Conservation (phyloP, 257 asterid species). For the Eucommia ulmoides region DNA sequence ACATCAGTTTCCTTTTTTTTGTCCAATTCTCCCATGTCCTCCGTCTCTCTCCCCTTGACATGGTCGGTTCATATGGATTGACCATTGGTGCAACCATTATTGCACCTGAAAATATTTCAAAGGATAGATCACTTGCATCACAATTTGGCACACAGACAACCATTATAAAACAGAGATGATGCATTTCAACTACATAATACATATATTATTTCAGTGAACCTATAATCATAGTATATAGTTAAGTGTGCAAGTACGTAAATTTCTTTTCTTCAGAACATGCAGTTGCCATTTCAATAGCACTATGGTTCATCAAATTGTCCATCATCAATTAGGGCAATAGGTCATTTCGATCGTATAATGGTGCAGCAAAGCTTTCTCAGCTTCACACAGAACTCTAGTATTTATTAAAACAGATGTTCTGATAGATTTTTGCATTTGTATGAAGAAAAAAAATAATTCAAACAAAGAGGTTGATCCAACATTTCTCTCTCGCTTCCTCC, state of each 20-base stretch:
- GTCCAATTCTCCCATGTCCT: constrained; percentile 77
- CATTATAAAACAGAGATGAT: no score
- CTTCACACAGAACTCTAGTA: no score
- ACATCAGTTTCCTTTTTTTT: constrained; percentile 47
- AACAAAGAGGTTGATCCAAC: no score
- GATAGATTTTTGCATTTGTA: no score
- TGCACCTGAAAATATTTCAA: constrained; percentile 52
- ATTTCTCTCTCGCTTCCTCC: no score
- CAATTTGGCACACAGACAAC: no score
- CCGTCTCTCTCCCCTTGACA: constrained; percentile 64
- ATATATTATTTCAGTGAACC: background rate
- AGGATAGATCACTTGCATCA: constrained; percentile 12
- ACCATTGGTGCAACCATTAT: constrained; percentile 85
- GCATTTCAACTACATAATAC: background rate
- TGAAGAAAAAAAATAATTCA: no score
- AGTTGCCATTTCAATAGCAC: background rate
- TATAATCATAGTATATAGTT: background rate
- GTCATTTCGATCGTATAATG: no score
- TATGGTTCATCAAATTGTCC: no score
- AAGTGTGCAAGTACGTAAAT: background rate
- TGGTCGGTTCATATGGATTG: constrained; percentile 77
- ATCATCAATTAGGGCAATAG: no score
- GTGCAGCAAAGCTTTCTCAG: no score
- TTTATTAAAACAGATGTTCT: no score
- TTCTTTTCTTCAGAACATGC: background rate